Percentiles rank a stretch among this genome's conserved stretches.
These are phyloP conservation scores for Tephrocybe rancida DNA, from an alignment of 768 basidiomycete genomes.

Conservation along the genomic window DNA sequence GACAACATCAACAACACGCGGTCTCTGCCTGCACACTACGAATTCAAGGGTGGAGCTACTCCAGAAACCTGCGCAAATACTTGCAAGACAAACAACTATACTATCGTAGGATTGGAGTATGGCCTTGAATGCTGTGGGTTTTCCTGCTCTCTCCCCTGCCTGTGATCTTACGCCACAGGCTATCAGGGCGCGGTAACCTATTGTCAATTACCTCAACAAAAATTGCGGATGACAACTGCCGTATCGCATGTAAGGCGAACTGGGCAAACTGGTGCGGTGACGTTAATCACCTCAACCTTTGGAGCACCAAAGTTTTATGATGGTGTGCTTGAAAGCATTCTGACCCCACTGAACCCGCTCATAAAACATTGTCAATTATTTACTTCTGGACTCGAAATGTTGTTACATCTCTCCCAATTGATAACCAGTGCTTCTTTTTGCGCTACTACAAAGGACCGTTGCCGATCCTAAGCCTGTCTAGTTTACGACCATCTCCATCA, in stretches of 20 bases:
- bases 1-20: slow-evolving; percentile 5
- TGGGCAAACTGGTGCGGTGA: slow-evolving; percentile 7
- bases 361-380: too few species aligned
- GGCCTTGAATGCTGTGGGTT: slow-evolving; percentile 10
- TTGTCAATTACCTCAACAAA: background rate
- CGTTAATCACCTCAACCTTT: background rate
- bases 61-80: slow-evolving; percentile 10
- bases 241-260: slow-evolving; percentile 6
- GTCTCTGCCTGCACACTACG: slow-evolving; percentile 4
- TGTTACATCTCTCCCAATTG: too few species aligned
- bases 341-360: too few species aligned
- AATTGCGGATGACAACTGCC: slow-evolving; percentile 7
- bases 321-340: background rate
- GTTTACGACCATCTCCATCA: too few species aligned
- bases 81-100: slow-evolving; percentile 9
- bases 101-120: slow-evolving; percentile 12
- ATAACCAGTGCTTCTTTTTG: too few species aligned
- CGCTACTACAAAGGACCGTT: too few species aligned
- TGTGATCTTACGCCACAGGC: background rate
- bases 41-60: slow-evolving; percentile 5
- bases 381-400: too few species aligned
- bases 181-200: slow-evolving; percentile 4
- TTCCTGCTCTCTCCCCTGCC: background rate
- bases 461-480: too few species aligned
- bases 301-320: slow-evolving; percentile 8